Evolutionary conservation across 352 stramenopile genomes (phyloP).

Genomic region (Phytophthora pluvialis): DNA sequence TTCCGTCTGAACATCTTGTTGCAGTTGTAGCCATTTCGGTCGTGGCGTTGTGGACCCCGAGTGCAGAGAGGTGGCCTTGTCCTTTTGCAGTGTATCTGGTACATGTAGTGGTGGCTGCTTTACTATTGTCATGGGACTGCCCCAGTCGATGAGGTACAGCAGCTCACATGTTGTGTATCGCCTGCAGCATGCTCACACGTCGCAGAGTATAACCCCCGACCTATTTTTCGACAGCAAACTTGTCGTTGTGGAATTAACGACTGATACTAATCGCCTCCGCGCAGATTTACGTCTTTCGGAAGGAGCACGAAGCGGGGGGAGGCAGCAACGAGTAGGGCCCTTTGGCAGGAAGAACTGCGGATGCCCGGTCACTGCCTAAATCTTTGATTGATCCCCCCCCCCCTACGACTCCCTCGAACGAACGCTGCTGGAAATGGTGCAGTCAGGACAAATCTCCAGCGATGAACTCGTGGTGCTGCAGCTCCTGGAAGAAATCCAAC

Average conservation of each 20-base stretch:
- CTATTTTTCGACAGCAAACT: neutral
- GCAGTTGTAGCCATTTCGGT: slow-evolving; percentile 18
- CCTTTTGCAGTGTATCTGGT: neutral
- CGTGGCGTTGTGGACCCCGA: neutral
- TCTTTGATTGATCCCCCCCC: neutral
- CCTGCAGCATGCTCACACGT: neutral
- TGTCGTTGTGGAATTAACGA: too few relatives aligned
- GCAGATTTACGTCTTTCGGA: too few relatives aligned
- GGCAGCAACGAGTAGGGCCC: too few relatives aligned
- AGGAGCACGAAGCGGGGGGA: too few relatives aligned
- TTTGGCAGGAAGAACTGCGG: neutral
- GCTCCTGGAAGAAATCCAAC: slow-evolving; percentile 76
- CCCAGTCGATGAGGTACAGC: too few relatives aligned
- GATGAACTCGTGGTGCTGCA: slow-evolving; percentile 75
- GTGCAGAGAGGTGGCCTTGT: neutral
- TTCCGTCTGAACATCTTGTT: slow-evolving; percentile 23
- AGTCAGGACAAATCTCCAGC: slow-evolving; percentile 8
- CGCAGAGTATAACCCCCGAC: neutral
- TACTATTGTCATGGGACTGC: too few relatives aligned
- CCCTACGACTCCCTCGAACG: slow-evolving; percentile 8
- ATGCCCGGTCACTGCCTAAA: slow-evolving; percentile 25
- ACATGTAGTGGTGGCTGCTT: too few relatives aligned
- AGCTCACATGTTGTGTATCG: too few relatives aligned
- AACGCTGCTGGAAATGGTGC: slow-evolving; percentile 17
- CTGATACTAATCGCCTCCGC: too few relatives aligned